Evolutionary conservation across 176 grass and related monocot genomes (phyloP), one percentile per base, ranked within the genome.

Genomic region (Oryza coarctata): DNA sequence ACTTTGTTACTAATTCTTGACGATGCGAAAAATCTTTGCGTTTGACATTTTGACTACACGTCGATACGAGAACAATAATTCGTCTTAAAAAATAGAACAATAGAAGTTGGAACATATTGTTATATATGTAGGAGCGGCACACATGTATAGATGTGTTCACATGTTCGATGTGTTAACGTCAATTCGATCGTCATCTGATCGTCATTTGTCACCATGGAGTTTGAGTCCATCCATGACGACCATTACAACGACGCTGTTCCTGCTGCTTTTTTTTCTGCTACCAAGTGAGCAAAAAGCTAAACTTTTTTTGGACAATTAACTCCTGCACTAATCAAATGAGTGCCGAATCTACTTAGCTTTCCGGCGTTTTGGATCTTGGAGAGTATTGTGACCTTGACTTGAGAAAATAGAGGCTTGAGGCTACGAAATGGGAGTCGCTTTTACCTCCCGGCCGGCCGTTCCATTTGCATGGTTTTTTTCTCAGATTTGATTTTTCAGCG

Each of bases 341-440:
- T 71, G 77, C 58, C 34, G 60, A 63, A 81, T 85, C 65, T 76
- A 28, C 33, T 31, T 65, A 57, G 43, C 71, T 82, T 89, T 89
- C 73, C 83, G 57, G 55, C 82, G 86, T 58, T 72, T 65, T 47
- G 20, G 65, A 81, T 84, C 43, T 75, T 18, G 11, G 33, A 60
- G 55, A 60, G n/a, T 60, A 60, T 25, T 49, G 33, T 14, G 77
- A 71, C 71, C 72, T 76, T 76, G 0, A 22, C 39, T 72, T 82
- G 81, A 77, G 32, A 75, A 34, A 17, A 6, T 12, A 25, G 8
- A 22, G 64, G 31, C 31, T 40, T 49, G 40, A 27, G 25, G 76
- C 63, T 23, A 80, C 27, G 32, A 41, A 9, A 77, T 32, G n/a
- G 31, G 73, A 44, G 41, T 9, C 44, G n/a, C 23, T 33, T 27